Percentiles rank a stretch among this genome's conserved stretches.
Conservation (phyloP, 495 filamentous ascomycete species). For the Podospora tetraspora region DNA sequence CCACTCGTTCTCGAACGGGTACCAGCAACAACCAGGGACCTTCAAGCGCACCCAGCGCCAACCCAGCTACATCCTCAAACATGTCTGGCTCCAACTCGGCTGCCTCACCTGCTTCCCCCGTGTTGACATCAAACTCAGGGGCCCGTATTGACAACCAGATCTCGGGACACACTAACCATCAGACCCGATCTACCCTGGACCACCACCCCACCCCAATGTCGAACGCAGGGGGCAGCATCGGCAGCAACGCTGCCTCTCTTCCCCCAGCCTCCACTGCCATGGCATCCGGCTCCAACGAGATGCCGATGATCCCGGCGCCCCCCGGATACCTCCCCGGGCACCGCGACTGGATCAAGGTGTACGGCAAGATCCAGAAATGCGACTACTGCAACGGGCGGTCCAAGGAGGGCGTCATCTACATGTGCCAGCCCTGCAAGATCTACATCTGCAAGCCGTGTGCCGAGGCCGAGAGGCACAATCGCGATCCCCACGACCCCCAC, state of each 20-base stretch:
- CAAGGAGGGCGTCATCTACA: conserved; percentile 8
- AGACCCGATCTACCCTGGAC: not conserved
- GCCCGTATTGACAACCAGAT: not conserved
- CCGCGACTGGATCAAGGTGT: conserved; percentile 10
- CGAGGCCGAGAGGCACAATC: not conserved
- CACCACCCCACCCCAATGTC: not conserved
- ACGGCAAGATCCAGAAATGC: conserved; percentile 24
- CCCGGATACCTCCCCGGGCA: conserved; percentile 3
- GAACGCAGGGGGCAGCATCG: not conserved
- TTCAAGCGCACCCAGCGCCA: not conserved
- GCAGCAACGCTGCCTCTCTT: not conserved
- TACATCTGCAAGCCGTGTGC: conserved; percentile 21
- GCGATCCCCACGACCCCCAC: not conserved
- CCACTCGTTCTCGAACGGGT: not conserved
- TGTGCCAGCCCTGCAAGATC: conserved; percentile 13
- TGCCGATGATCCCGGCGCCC: not conserved
- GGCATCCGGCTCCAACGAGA: not conserved
- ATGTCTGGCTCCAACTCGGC: not conserved
- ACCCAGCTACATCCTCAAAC: too few species aligned
- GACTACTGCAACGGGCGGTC: conserved; percentile 22
- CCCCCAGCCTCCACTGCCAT: not conserved
- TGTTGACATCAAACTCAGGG: not conserved
- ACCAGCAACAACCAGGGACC: not conserved
- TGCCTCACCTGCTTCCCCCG: not conserved
- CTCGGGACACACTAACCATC: not conserved